Evolutionary conservation across 1,284 basidiomycete species (phyloP).

Genomic region (Schizophyllum commune): DNA sequence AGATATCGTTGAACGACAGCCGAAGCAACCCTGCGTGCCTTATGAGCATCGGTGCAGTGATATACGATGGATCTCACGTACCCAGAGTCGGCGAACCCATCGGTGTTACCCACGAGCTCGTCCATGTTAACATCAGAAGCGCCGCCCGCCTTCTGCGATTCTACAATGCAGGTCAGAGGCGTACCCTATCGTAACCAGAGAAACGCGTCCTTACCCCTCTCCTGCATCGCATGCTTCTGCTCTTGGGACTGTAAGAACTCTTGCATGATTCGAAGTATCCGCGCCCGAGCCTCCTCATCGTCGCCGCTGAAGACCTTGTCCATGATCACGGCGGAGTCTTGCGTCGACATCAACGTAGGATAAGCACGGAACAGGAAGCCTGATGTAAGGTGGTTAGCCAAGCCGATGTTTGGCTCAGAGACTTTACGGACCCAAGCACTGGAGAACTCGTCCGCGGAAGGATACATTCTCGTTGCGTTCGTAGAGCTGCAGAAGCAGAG

Average conservation of each 20-base stretch:
- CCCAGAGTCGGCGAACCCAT: constrained; percentile 94
- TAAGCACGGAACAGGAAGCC: constrained; percentile 91
- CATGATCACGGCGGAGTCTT: constrained; percentile 79
- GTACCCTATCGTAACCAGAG: neutral
- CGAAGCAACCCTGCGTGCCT: constrained; percentile 70
- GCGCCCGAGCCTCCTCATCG: constrained; percentile 64
- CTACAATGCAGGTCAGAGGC: neutral
- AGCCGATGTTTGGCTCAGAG: neutral
- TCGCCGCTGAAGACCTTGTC: constrained; percentile 72
- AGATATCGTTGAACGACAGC: constrained; percentile 92
- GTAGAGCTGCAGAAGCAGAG: constrained; percentile 64
- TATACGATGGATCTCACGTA: constrained; percentile 23
- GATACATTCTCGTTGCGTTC: constrained; percentile 46
- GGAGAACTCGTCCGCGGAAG: constrained; percentile 60
- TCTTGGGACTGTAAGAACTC: constrained; percentile 84
- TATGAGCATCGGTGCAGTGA: constrained; percentile 2
- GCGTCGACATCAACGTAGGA: constrained; percentile 80
- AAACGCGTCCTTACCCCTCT: constrained; percentile 42
- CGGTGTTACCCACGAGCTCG: constrained; percentile 90
- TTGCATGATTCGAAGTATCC: constrained; percentile 82
- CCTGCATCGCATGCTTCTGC: constrained; percentile 60
- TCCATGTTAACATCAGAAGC: constrained; percentile 72
- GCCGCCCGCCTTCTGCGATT: constrained; percentile 20
- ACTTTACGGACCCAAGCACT: constrained; percentile 65
- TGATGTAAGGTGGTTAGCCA: constrained; percentile 17